Evolutionary conservation across 352 stramenopile genomes (phyloP).

Genomic region (Globisporangium alternatum): DNA sequence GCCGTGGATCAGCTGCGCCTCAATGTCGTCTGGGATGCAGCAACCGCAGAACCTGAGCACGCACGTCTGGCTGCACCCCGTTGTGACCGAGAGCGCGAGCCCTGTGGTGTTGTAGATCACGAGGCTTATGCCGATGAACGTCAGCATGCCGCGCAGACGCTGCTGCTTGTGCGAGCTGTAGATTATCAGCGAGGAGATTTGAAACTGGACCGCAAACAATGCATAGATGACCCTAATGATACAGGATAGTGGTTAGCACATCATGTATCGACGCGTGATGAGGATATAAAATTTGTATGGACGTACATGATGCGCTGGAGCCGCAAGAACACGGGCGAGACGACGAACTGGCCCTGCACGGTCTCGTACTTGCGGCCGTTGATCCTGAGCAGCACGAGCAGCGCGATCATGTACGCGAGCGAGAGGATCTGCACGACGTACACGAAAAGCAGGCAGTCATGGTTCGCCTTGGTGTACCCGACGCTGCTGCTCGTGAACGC

Average conservation of each 20-base stretch:
- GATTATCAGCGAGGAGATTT: constrained; percentile 42
- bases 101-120: constrained; percentile 39
- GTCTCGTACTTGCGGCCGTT: constrained; percentile 52
- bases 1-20: constrained; percentile 26
- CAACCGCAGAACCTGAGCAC: constrained; percentile 36
- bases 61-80: constrained; percentile 53
- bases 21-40: constrained; percentile 46
- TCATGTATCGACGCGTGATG: neutral
- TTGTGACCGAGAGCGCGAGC: constrained; percentile 34
- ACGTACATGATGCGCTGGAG: constrained; percentile 52
- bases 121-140: constrained; percentile 38
- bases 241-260: neutral
- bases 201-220: constrained; percentile 51
- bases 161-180: constrained; percentile 21
- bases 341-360: constrained; percentile 47
- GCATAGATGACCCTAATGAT: constrained; percentile 38
- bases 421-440: constrained; percentile 47
- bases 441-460: constrained; percentile 33
- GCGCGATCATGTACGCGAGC: constrained; percentile 40
- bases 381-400: constrained; percentile 37
- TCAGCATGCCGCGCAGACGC: constrained; percentile 9
- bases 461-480: constrained; percentile 40
- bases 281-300: neutral
- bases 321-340: constrained; percentile 51
- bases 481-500: constrained; percentile 17